A percentile compares a stretch with the other conserved stretches of the same genome.
Conservation (phyloP, 148 eudicot species). For the Heliosperma pusillum region DNA sequence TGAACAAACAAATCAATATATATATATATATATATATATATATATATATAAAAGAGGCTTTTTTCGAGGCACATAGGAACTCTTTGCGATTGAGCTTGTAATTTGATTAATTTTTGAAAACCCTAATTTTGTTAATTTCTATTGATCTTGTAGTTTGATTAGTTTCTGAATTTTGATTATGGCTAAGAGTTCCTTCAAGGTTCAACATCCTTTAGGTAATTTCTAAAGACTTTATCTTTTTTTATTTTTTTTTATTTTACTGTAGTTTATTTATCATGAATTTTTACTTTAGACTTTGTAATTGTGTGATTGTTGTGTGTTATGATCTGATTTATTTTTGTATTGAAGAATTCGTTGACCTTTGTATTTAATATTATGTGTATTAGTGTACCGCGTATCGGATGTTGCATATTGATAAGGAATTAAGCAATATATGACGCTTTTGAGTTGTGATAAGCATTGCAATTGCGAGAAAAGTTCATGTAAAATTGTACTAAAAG, state of each 20-base stretch:
- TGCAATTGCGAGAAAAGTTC: too few species aligned
- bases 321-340: background rate
- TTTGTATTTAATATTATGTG: too few species aligned
- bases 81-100: background rate
- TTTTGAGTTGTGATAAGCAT: background rate
- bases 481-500: too few species aligned
- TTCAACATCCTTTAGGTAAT: slow-evolving; percentile 78
- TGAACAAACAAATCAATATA: too few species aligned
- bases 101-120: background rate
- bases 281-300: background rate
- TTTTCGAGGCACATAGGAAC: too few species aligned
- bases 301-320: background rate
- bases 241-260: too few species aligned
- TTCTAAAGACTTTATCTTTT: slow-evolving; percentile 2
- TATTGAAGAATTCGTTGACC: background rate
- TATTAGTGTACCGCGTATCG: background rate
- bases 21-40: too few species aligned
- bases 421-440: too few species aligned
- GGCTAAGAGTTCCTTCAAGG: slow-evolving; percentile 82
- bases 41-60: too few species aligned
- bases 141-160: slow-evolving; percentile 10
- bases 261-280: background rate
- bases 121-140: slow-evolving; percentile 27
- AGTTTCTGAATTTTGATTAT: slow-evolving; percentile 26
- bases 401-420: background rate